Base-by-base conservation (phyloP, 2,329 filamentous ascomycete species). In the Elsinoe perseae region DNA sequence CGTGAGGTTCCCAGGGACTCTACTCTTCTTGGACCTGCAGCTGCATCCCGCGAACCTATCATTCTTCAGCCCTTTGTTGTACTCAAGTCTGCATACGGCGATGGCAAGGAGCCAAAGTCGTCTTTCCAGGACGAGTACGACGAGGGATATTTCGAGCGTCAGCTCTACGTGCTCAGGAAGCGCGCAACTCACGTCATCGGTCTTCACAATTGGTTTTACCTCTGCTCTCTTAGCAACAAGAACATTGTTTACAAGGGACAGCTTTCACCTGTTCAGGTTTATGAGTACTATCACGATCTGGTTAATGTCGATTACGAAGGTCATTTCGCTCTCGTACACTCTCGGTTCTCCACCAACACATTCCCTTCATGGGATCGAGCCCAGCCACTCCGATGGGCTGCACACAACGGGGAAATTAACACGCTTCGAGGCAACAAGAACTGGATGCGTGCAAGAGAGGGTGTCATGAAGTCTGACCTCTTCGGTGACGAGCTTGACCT, bases 181-280 rank as follows among this genome's bases (percentile, higher is more conserved):
- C 87, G 90, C 66, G 87, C 91, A 55, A 95, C 91, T 48, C 90
- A 96, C 77, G 87, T 89, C 66, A 93, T 96, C 69, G 91, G 92
- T 59, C 81, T 96, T 57, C 89, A 95, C 74, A 96, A 96, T 73
- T 97, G 92, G 92, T 97, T 97, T 79, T 97, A 97, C 72, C 80
- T 97, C 58, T 97, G 92, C 80, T 95, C 90, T 50, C 77, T 97
- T 63, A 93, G 85, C 72, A 96, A 95, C 83, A 91, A 91, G 76
- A 97, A 97, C 77, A 97, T 97, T 74, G 89, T 97, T 59, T 97
- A 97, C 81, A 97, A 97, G 80, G 92, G 92, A 61, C 93, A 97
- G 72, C 79, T 97, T 63, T 87, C 92, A 43, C 92, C 92, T 21
- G 83, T 92, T 27, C 92, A 97, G 77, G 92, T 97, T 54, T 97